Base-by-base conservation (phyloP, 768 basidiomycete species). In the Boletales sp. region DNA sequence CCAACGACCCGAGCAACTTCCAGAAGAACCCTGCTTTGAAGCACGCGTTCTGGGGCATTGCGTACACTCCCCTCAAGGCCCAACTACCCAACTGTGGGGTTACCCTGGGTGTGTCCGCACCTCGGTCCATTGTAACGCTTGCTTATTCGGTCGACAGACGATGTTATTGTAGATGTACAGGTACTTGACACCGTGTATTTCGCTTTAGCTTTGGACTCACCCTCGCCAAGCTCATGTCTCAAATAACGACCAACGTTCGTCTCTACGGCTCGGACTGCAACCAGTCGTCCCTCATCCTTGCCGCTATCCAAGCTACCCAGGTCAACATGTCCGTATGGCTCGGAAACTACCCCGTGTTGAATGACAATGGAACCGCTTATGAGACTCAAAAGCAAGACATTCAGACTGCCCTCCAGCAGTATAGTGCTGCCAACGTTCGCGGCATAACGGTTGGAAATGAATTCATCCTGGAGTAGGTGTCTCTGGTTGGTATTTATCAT, bases 361-460 rank as follows among this genome's bases (percentile, higher is more conserved):
- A 76, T 5, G 88, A 92, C 68, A 78, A 82, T 35, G 72, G 76
- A 19, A 72, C 78, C 1, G 85, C 90, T 4, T 96, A 94, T 64
- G 44, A 66, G 1, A 80, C 87, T 35, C 95, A 99, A 67, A 79
- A 79, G 18, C 76, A 79, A 53, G 67, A 70, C n/a, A 80, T 94
- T 49, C 69, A 83, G 55, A 64, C 73, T 3, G 92, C 86, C 9
- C 70, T 97, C 47, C 64, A 86, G 63, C 83, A 80, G 1, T 97
- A 85, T 63, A 94, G 94, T 31, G 78, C 80, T 2, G 79, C 79
- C 51, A 67, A 93, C 59, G 80, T 97, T 46, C 72, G 71, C 0
- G 95, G 95, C 9, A 61, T 97, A 35, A 94, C 87, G 12, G 94
- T 96, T 32, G 94, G 95, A 32, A 95, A 96, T 63, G 93, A 95